Conservation (phyloP, 1,284 basidiomycete species). For the Inonotus hispidus region DNA sequence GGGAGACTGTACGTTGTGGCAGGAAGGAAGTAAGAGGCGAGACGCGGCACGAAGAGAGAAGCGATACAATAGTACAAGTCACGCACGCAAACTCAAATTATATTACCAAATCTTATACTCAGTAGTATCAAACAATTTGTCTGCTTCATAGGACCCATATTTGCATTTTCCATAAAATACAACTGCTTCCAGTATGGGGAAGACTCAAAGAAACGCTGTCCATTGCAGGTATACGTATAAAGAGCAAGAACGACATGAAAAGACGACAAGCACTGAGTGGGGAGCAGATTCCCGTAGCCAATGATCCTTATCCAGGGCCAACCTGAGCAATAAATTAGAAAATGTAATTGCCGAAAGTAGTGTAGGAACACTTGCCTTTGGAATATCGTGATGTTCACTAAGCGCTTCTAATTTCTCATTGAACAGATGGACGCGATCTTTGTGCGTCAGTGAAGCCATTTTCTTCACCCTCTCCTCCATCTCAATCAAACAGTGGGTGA, state of each 20-base stretch:
- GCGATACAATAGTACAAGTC: neutral
- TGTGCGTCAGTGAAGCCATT: constrained; percentile 85
- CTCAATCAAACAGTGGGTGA: constrained; percentile 34
- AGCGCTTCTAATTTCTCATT: constrained; percentile 86
- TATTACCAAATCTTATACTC: neutral
- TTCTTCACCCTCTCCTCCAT: constrained; percentile 77
- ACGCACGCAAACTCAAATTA: constrained; percentile 1
- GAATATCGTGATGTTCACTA: constrained; percentile 92
- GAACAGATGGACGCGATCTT: constrained; percentile 91
- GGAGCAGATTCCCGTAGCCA: neutral
- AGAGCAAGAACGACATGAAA: neutral
- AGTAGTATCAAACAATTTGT: neutral
- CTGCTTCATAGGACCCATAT: too few relatives aligned
- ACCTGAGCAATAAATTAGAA: constrained; percentile 41
- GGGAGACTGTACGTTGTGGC: neutral
- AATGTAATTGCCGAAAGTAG: constrained; percentile 21
- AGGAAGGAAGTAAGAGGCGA: neutral
- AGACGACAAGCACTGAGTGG: neutral
- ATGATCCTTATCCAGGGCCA: constrained; percentile 61
- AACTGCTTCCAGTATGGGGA: neutral
- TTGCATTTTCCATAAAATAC: neutral
- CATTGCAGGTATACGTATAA: neutral
- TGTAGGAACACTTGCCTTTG: constrained; percentile 53
- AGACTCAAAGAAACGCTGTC: neutral
- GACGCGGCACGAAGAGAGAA: neutral